These are phyloP conservation scores for Clathrospora elynae DNA, from an alignment of 2,329 filamentous ascomycete species.

Conservation along the genomic window DNA sequence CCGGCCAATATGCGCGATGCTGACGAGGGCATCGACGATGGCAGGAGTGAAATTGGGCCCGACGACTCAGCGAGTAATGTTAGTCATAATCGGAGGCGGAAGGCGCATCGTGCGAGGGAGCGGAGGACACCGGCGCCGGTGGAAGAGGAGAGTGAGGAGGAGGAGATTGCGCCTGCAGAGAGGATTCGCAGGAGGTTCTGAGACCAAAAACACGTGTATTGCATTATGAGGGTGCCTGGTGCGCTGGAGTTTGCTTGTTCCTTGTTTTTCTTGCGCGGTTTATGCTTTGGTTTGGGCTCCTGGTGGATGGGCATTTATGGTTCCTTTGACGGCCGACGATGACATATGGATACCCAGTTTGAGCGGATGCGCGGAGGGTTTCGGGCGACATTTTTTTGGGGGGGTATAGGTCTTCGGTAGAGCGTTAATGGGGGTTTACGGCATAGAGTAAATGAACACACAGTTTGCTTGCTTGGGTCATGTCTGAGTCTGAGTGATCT, in stretches of 20 bases:
- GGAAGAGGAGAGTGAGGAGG: constrained; percentile 56
- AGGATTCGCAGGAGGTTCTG: constrained; percentile 36
- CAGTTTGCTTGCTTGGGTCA: too few relatives aligned
- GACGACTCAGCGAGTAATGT: constrained; percentile 85
- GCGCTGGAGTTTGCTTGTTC: constrained; percentile 10
- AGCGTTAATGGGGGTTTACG: too few relatives aligned
- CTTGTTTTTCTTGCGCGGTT: too few relatives aligned
- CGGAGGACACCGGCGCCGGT: constrained; percentile 74
- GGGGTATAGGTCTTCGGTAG: too few relatives aligned
- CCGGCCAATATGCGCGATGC: constrained; percentile 48
- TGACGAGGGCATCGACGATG: constrained; percentile 49
- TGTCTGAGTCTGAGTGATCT: too few relatives aligned
- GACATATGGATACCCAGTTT: constrained; percentile 36
- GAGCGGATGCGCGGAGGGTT: constrained; percentile 12
- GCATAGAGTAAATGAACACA: too few relatives aligned
- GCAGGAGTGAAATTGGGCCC: constrained; percentile 64
- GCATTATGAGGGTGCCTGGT: constrained; percentile 15
- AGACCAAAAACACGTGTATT: constrained; percentile 2
- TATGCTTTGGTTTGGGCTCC: constrained; percentile 8
- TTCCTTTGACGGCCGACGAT: constrained; percentile 29
- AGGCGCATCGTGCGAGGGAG: constrained; percentile 70
- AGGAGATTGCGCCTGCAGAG: constrained; percentile 31
- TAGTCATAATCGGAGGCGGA: constrained; percentile 69
- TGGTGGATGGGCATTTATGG: constrained; percentile 24
- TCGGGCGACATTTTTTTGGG: constrained; percentile 4